These are phyloP conservation scores for Pholiota molesta DNA, from an alignment of 768 basidiomycete genomes.

Conservation along the genomic window DNA sequence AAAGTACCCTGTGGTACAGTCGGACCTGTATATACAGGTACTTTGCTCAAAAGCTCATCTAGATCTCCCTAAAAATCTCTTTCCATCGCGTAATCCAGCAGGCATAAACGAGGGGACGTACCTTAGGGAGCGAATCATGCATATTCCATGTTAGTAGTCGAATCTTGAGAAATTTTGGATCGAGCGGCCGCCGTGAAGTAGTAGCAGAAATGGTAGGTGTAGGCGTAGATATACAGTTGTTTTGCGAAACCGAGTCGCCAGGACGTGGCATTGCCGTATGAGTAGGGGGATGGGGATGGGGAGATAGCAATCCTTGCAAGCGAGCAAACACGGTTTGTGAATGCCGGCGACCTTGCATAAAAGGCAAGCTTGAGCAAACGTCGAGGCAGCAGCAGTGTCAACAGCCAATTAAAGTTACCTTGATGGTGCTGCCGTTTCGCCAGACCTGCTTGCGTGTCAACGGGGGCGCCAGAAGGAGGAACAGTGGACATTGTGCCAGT, in stretches of 20 bases:
- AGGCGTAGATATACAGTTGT: slow-evolving; percentile 17
- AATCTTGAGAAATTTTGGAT: slow-evolving; percentile 60
- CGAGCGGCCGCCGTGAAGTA: slow-evolving; percentile 22
- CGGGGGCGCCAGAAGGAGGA: background rate
- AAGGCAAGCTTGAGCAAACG: slow-evolving; percentile 1
- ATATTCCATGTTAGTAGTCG: slow-evolving; percentile 83
- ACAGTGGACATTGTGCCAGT: slow-evolving; percentile 2
- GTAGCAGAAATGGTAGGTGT: slow-evolving; percentile 15
- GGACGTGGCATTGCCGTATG: slow-evolving; percentile 12
- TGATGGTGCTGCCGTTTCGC: slow-evolving; percentile 10
- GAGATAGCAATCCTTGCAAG: slow-evolving; percentile 54
- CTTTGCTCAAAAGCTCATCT: slow-evolving; percentile 67
- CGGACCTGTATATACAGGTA: slow-evolving; percentile 45
- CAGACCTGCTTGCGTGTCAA: slow-evolving; percentile 13
- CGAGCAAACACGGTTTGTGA: slow-evolving; percentile 46
- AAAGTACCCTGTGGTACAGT: slow-evolving; percentile 34
- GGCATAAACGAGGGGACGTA: slow-evolving; percentile 18
- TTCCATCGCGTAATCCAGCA: slow-evolving; percentile 4
- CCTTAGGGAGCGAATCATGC: slow-evolving; percentile 83
- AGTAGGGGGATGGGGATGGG: slow-evolving; percentile 6
- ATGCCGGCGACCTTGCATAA: slow-evolving; percentile 29
- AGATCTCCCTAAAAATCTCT: slow-evolving; percentile 62
- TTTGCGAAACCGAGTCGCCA: slow-evolving; percentile 4
- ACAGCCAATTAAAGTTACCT: background rate
- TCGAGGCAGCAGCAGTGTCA: background rate